A percentile compares a stretch with the other conserved stretches of the same genome.
Evolutionary conservation across 2,329 filamentous ascomycete species (phyloP).

Genomic region (Cladosporium sp.): DNA sequence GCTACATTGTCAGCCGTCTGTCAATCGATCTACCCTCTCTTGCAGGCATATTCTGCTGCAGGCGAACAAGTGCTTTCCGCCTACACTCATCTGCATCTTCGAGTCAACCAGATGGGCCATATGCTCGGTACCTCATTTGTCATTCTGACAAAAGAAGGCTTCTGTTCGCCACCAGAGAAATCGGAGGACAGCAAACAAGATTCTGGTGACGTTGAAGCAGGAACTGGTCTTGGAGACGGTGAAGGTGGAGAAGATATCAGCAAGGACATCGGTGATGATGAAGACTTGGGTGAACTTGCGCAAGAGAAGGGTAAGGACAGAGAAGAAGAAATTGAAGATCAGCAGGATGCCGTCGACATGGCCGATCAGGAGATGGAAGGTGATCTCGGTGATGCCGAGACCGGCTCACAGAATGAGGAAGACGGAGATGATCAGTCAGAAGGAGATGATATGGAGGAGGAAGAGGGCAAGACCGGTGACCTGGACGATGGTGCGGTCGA

Average conservation of each 20-base stretch:
- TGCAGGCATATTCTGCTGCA: constrained; percentile 67
- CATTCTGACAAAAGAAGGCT: constrained; percentile 76
- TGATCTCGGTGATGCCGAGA: constrained; percentile 61
- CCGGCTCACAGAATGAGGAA: constrained; percentile 61
- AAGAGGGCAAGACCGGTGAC: constrained; percentile 72
- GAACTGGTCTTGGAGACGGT: constrained; percentile 90
- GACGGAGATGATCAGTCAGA: constrained; percentile 46
- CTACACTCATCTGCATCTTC: constrained; percentile 61
- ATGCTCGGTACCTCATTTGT: constrained; percentile 72
- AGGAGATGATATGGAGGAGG: constrained; percentile 60
- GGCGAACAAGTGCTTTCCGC: constrained; percentile 56
- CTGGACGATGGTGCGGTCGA: constrained; percentile 74
- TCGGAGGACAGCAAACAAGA: constrained; percentile 37
- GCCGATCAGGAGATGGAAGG: constrained; percentile 89
- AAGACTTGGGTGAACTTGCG: constrained; percentile 86
- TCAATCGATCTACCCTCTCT: constrained; percentile 62
- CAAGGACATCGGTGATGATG: constrained; percentile 90
- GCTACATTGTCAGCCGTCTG: constrained; percentile 55
- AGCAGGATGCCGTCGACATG: constrained; percentile 87
- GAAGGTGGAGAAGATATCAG: constrained; percentile 96
- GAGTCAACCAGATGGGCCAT: constrained; percentile 71
- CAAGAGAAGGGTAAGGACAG: constrained; percentile 62
- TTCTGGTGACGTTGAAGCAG: constrained; percentile 77
- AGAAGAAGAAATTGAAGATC: constrained; percentile 63
- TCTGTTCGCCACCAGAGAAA: constrained; percentile 85